Base-by-base conservation (phyloP, 2,329 filamentous ascomycete genomes). In the Xylaria sp. region DNA sequence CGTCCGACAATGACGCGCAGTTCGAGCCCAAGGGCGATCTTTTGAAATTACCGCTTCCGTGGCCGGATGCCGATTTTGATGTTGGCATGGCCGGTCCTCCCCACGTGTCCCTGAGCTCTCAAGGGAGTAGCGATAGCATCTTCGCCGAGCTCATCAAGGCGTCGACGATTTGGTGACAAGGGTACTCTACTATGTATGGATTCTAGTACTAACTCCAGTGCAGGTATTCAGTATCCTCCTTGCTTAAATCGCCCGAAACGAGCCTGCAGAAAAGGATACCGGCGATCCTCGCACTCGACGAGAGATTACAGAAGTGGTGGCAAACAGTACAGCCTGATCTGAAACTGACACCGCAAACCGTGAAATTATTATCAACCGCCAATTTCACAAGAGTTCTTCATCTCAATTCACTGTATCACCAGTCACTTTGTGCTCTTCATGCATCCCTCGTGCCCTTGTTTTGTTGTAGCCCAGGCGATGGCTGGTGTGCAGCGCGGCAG, bases 231-330 rank as follows among this genome's bases (percentile, higher is more conserved):
- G 49, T 65, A 39, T 29, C 39, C 22, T 54, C 47, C 20, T 36
- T 61, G 17, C 56, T 61, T 2, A 61, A 61, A 10, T 53, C 36
- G 10, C 29, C 54, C 7, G 61, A 64, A 25, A 42, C 47, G 25
- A 38, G 20, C 31, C 33, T 53, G 3, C 61, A 64, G 36, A n/a
- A 17, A 27, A 47, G 54, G 11, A 33, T 64, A 9, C 44, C 61
- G 2, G 61, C 61, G 13, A 59, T 59, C n/a, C 45, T 59, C 25
- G 44, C 61, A 31, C 45, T 59, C 7, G 61, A 64, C 27, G 54
- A 64, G 15, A 53, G 45, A 27, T 5, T 64, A 42, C 29, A 49
- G 36, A 38, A 38, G 45, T 64, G 61, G 61, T 64, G 61, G 61
- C 44, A 39, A 31, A 36, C 33, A 6, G 22, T 64, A 5, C 61